phyloP scores from a whole-genome alignment of 1,139 yeast genomes.

The Scheffersomyces parashehatae region DNA sequence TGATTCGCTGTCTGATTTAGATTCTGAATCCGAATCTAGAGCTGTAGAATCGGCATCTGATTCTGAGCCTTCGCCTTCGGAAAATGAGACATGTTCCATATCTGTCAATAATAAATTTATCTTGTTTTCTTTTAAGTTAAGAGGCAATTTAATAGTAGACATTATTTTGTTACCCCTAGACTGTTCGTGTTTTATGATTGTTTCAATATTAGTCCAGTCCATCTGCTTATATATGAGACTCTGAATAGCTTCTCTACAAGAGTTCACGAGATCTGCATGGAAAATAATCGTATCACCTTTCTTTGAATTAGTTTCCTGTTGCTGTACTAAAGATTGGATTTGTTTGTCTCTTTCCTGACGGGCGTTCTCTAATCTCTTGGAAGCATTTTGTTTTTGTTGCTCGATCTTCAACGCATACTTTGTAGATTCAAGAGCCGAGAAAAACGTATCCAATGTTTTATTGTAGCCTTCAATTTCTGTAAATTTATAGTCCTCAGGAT shows the following conservation, averaged over 20 bases:
- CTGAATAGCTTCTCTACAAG: conserved; percentile 69
- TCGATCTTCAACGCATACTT: conserved; percentile 73
- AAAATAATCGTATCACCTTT: conserved; percentile 76
- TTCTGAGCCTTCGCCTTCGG: conserved; percentile 24
- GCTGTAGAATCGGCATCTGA: conserved; percentile 13
- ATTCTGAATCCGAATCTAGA: conserved; percentile 13
- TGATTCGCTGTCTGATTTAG: conserved; percentile 30
- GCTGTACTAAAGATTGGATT: conserved; percentile 62
- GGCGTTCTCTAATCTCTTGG: conserved; percentile 72
- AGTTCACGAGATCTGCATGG: conserved; percentile 70
- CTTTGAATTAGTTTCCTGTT: conserved; percentile 62
- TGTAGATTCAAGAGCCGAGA: conserved; percentile 81
- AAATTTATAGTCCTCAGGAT: conserved; percentile 30
- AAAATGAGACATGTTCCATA: conserved; percentile 22
- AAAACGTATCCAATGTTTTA: conserved; percentile 77
- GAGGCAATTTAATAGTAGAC: conserved; percentile 59
- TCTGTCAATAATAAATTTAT: conserved; percentile 62
- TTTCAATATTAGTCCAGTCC: conserved; percentile 94
- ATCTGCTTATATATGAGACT: conserved; percentile 74
- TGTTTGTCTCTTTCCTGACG: conserved; percentile 71
- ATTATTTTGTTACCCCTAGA: conserved; percentile 67
- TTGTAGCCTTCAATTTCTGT: conserved; percentile 63
- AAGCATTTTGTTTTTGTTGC: conserved; percentile 74
- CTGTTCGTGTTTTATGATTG: conserved; percentile 70
- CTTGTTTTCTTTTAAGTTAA: conserved; percentile 69